Evolutionary conservation across 352 stramenopile species (phyloP).

Genomic region (Phytophthora colocasiae): DNA sequence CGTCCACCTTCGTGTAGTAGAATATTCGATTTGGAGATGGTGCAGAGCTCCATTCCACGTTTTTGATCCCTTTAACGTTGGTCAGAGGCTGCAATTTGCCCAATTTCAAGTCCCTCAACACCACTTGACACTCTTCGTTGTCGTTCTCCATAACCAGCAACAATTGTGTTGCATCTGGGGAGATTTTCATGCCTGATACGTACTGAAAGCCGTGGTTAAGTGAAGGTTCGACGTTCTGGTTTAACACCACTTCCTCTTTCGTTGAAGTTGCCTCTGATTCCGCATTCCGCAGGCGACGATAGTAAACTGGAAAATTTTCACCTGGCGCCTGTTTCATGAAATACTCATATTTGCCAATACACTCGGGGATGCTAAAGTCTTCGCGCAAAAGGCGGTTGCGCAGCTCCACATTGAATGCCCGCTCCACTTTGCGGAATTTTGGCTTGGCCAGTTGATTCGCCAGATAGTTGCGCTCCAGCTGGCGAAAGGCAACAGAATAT

Average conservation of each 20-base stretch:
- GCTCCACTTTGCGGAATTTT: slow-evolving; percentile 66
- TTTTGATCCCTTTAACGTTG: slow-evolving; percentile 59
- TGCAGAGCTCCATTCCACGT: slow-evolving; percentile 69
- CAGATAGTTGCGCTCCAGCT: slow-evolving; percentile 65
- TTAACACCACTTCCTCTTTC: slow-evolving; percentile 67
- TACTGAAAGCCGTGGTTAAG: slow-evolving; percentile 75
- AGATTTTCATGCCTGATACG: slow-evolving; percentile 81
- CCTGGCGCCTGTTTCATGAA: slow-evolving; percentile 65
- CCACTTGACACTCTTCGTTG: slow-evolving; percentile 61
- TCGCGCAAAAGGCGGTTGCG: slow-evolving; percentile 65
- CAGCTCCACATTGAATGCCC: slow-evolving; percentile 73
- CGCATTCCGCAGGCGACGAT: slow-evolving; percentile 47
- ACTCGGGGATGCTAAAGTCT: slow-evolving; percentile 76
- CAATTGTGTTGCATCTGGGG: slow-evolving; percentile 62
- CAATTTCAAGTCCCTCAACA: slow-evolving; percentile 51
- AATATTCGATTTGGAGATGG: slow-evolving; percentile 39
- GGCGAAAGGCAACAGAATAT: slow-evolving; percentile 1
- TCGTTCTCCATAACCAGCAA: slow-evolving; percentile 79
- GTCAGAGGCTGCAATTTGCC: slow-evolving; percentile 42
- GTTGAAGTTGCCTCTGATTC: slow-evolving; percentile 19
- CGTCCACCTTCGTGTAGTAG: slow-evolving; percentile 83
- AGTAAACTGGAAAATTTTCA: slow-evolving; percentile 86
- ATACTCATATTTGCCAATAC: slow-evolving; percentile 80
- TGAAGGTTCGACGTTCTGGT: slow-evolving; percentile 74
- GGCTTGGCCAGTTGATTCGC: slow-evolving; percentile 57